phyloP scores from a whole-genome alignment of 441 rosid genomes.

The Erodium texanum region DNA sequence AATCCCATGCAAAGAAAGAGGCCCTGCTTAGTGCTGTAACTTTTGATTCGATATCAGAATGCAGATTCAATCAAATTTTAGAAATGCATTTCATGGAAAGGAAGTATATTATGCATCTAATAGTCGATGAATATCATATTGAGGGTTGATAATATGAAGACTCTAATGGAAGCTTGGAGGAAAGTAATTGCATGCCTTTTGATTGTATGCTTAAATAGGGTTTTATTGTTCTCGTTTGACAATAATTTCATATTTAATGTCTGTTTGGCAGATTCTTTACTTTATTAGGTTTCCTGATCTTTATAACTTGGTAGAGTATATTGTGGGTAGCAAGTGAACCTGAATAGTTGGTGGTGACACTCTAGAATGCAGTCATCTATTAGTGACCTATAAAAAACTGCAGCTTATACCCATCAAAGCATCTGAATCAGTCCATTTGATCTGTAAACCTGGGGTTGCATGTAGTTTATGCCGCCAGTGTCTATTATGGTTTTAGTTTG shows the following conservation, averaged over 20 bases:
- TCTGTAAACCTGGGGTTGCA: neutral
- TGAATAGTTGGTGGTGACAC: neutral
- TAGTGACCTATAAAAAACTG: neutral
- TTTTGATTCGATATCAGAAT: neutral
- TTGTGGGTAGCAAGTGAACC: neutral
- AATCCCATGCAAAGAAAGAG: neutral
- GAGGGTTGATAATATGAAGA: neutral
- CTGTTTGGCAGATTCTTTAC: neutral
- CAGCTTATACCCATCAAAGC: neutral
- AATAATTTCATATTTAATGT: neutral
- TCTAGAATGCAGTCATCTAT: neutral
- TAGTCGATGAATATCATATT: neutral
- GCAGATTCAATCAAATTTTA: neutral
- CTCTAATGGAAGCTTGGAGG: neutral
- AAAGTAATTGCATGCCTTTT: neutral
- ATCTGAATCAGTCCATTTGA: neutral
- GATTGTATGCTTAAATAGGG: neutral
- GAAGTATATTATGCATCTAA: neutral
- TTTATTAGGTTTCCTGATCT: neutral
- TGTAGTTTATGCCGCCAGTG: neutral
- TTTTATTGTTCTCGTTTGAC: neutral
- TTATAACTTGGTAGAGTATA: conserved; percentile 1
- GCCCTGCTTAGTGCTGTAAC: too few species aligned
- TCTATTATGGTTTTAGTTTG: neutral
- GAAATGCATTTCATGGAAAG: conserved; percentile 1